These are phyloP conservation scores for Hydrangea macrophylla DNA, from an alignment of 148 eudicot genomes.

Conservation along the genomic window DNA sequence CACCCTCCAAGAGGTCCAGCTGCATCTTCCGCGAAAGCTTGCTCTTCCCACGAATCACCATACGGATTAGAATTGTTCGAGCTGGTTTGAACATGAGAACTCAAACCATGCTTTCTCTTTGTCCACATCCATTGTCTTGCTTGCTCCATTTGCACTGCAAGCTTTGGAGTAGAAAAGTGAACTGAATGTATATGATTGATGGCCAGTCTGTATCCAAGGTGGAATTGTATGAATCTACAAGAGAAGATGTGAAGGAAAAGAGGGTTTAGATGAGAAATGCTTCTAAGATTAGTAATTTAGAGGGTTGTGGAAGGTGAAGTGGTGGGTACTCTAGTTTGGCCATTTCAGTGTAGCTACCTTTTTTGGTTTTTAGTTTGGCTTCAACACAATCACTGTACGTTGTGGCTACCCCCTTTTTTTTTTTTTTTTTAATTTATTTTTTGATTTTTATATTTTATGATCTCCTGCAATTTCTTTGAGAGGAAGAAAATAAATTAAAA, in stretches of 20 bases:
- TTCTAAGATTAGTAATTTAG: not conserved
- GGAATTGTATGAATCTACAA: constrained; percentile 14
- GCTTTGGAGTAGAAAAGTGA: not conserved
- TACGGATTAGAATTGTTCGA: constrained; percentile 3
- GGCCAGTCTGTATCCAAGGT: constrained; percentile 4
- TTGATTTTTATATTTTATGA: too few relatives aligned
- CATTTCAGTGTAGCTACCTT: constrained; percentile 31
- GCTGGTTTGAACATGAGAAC: constrained; percentile 19
- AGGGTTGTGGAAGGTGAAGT: constrained; percentile 24
- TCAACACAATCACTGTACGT: constrained; percentile 11
- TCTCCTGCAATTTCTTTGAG: constrained; percentile 5
- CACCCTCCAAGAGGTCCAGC: constrained; percentile 70
- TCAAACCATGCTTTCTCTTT: constrained; percentile 22
- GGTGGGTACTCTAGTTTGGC: constrained; percentile 36
- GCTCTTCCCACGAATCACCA: constrained; percentile 83
- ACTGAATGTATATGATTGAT: constrained; percentile 5
- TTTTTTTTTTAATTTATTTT: too few relatives aligned
- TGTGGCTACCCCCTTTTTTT: not conserved
- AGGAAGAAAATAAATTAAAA: not conserved
- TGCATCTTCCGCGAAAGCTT: constrained; percentile 79
- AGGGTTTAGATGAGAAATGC: not conserved
- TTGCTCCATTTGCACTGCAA: constrained; percentile 39
- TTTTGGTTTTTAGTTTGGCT: constrained; percentile 25
- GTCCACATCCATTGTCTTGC: constrained; percentile 40
- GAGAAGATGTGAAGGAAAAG: constrained; percentile 5